Conservation (phyloP, 164 flowering plant species). For the Berberis thunbergii region DNA sequence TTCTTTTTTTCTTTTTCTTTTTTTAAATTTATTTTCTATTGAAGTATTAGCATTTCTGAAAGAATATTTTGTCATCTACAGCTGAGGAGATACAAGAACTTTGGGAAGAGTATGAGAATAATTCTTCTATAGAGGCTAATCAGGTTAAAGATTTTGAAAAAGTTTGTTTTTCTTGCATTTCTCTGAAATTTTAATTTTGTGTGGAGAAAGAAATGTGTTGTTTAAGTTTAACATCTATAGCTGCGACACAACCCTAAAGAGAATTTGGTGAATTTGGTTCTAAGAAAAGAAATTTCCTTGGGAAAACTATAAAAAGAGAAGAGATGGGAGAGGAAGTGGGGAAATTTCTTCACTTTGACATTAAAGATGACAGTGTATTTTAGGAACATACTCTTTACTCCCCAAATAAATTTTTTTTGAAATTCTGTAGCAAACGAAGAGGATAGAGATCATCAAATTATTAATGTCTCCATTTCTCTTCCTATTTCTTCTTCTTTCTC, state of each 20-base stretch:
- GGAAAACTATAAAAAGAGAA: no score
- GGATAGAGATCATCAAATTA: no score
- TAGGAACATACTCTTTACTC: no score
- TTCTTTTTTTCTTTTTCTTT: not conserved
- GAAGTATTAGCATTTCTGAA: not conserved
- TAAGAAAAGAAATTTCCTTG: no score
- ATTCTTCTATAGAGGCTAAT: slow-evolving; percentile 82
- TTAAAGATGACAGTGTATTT: no score
- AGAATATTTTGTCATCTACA: slow-evolving; percentile 24
- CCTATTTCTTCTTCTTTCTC: no score
- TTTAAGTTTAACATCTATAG: not conserved
- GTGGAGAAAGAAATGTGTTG: not conserved
- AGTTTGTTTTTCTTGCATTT: slow-evolving; percentile 32
- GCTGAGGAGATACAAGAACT: slow-evolving; percentile 92
- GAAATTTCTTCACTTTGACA: no score
- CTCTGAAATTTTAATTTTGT: not conserved
- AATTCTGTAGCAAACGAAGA: no score
- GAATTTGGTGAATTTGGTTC: no score
- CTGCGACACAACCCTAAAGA: not conserved
- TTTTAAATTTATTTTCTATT: not conserved
- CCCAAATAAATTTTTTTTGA: no score
- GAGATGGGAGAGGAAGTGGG: no score
- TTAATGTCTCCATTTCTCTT: no score
- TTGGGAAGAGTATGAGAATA: slow-evolving; percentile 90
- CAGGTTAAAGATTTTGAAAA: slow-evolving; percentile 96